Conservation (phyloP, 2,329 filamentous ascomycete species). For the Aspergillus texensis region DNA sequence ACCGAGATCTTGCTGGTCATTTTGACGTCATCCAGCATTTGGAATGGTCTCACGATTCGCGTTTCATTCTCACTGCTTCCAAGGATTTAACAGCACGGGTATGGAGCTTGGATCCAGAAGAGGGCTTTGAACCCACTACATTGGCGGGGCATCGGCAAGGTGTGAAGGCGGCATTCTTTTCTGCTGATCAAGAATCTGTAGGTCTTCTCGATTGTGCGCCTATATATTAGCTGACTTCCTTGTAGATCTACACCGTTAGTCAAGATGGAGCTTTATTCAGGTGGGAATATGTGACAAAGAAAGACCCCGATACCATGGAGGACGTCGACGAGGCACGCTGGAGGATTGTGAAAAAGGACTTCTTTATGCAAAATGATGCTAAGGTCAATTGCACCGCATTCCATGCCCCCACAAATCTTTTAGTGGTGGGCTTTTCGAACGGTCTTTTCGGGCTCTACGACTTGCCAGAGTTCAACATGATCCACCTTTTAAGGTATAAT, state of each 20-base stretch:
- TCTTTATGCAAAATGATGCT: conserved; percentile 88
- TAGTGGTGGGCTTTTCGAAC: conserved; percentile 96
- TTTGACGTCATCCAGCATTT: conserved; percentile 85
- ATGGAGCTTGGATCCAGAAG: conserved; percentile 89
- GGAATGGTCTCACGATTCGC: conserved; percentile 93
- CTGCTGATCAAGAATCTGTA: conserved; percentile 81
- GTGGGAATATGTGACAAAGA: conserved; percentile 77
- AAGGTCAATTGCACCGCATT: conserved; percentile 89
- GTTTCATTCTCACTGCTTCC: conserved; percentile 90
- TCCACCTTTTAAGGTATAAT: conserved; percentile 71
- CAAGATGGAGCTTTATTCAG: conserved; percentile 96
- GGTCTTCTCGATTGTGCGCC: conserved; percentile 19
- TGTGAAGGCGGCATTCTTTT: conserved; percentile 96
- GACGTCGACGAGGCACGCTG: conserved; percentile 74
- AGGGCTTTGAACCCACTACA: conserved; percentile 86
- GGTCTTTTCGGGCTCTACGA: conserved; percentile 94
- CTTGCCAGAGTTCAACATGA: conserved; percentile 91
- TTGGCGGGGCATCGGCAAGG: conserved; percentile 88
- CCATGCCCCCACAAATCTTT: conserved; percentile 80
- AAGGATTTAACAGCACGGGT: conserved; percentile 91
- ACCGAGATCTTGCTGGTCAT: conserved; percentile 84
- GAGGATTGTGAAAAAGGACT: conserved; percentile 89
- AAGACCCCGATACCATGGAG: conserved; percentile 63
- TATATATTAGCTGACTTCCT: conserved; percentile 17
- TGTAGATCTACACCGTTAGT: conserved; percentile 84